Percentiles rank a stretch among this genome's conserved stretches.
Conservation (phyloP, 1,139 yeast genomes). For the Saccharomyces uvarum region DNA sequence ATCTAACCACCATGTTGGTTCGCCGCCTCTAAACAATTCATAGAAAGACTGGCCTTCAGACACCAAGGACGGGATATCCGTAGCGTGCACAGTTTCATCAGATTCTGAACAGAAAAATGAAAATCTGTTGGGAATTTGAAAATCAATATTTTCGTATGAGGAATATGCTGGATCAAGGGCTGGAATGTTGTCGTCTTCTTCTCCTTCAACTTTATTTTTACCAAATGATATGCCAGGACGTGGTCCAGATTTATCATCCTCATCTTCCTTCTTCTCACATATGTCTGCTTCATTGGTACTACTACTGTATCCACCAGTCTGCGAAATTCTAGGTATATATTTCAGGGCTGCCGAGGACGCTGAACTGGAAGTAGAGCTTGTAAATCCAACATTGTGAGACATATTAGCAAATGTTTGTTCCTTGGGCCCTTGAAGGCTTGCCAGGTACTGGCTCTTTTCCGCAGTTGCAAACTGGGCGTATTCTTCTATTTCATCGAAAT, state of each 20-base stretch:
- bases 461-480: conserved; percentile 46
- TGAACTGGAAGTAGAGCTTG: conserved; percentile 26
- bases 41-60: conserved; percentile 57
- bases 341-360: conserved; percentile 48
- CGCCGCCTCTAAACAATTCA: conserved; percentile 48
- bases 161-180: conserved; percentile 3
- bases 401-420: neutral
- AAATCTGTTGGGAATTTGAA: conserved; percentile 60
- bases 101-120: conserved; percentile 73
- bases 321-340: conserved; percentile 41
- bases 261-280: neutral
- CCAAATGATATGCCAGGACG: conserved; percentile 34
- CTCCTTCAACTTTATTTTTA: conserved; percentile 34
- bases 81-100: conserved; percentile 84
- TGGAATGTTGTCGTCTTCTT: conserved; percentile 11
- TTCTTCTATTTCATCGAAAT: conserved; percentile 72
- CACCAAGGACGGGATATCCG: conserved; percentile 71
- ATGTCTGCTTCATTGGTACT: neutral
- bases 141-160: conserved; percentile 11
- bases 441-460: conserved; percentile 13
- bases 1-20: conserved; percentile 67
- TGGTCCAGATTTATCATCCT: conserved; percentile 7
- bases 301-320: neutral
- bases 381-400: conserved; percentile 9
- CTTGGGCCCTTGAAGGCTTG: neutral